Evolutionary conservation across 2,329 filamentous ascomycete genomes (phyloP).

Genomic region (Pseudocercospora ulei): DNA sequence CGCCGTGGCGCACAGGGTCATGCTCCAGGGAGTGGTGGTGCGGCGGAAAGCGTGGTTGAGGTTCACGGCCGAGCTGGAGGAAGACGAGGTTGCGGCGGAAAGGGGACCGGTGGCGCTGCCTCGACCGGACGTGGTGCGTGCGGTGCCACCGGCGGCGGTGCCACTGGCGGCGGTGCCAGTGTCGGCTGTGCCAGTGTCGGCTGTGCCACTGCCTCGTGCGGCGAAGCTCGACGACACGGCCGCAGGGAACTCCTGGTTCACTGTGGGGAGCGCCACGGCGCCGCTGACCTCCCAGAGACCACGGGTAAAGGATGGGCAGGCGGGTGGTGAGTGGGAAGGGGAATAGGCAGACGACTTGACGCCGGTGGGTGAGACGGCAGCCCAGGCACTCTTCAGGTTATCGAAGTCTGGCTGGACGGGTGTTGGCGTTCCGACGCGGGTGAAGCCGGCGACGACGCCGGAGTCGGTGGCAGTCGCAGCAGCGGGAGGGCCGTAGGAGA

Average conservation of each 20-base stretch:
- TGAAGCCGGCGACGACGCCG: constrained; percentile 55
- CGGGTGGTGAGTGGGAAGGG: constrained; percentile 51
- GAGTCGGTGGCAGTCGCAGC: constrained; percentile 37
- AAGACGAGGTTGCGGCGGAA: constrained; percentile 2
- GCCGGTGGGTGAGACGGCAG: constrained; percentile 58
- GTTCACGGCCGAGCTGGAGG: constrained; percentile 4
- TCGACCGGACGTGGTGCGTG: too few species aligned
- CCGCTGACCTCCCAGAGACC: constrained; percentile 65
- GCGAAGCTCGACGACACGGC: constrained; percentile 11
- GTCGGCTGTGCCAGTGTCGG: background rate
- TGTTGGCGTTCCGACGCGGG: constrained; percentile 61
- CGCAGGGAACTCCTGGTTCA: constrained; percentile 41
- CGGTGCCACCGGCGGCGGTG: too few species aligned
- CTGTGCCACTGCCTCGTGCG: constrained; percentile 5
- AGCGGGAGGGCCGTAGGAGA: constrained; percentile 60
- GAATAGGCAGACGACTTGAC: constrained; percentile 58
- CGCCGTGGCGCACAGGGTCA: constrained; percentile 2
- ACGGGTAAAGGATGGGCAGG: constrained; percentile 60
- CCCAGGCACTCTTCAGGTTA: constrained; percentile 70
- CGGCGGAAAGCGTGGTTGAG: constrained; percentile 2
- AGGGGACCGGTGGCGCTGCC: too few species aligned
- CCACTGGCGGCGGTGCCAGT: background rate
- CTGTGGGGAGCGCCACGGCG: constrained; percentile 56
- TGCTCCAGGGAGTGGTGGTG: constrained; percentile 2
- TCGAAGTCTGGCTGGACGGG: constrained; percentile 66